Conservation (phyloP, 73 alveolate genomes). For the Symbiodinium natans region DNA sequence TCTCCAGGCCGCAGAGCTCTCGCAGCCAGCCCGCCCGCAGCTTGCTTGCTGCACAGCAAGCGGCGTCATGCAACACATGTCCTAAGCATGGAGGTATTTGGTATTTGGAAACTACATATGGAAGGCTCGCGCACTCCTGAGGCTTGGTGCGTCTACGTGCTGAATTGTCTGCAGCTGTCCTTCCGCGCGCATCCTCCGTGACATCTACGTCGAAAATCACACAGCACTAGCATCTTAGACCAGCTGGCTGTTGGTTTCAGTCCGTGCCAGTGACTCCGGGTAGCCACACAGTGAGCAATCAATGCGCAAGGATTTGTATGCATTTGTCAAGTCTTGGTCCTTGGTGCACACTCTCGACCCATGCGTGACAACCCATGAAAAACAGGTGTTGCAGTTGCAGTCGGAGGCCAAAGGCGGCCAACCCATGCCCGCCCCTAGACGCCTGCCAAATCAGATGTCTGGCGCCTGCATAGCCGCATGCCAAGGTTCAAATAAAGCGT, state of each 20-base stretch:
- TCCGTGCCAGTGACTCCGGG: constrained; percentile 1
- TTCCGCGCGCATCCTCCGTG: background rate
- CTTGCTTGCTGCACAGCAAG: constrained; percentile 50
- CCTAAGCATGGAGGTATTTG: constrained; percentile 31
- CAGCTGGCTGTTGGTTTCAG: constrained; percentile 5
- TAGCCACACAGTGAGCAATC: background rate
- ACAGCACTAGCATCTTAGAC: background rate
- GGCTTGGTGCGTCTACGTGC: too few species aligned
- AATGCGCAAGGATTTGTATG: background rate
- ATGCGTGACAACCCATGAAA: too few species aligned
- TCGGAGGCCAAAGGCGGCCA: background rate
- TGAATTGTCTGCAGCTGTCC: too few species aligned
- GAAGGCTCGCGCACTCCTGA: background rate
- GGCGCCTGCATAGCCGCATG: background rate
- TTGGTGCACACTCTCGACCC: background rate
- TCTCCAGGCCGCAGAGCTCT: background rate
- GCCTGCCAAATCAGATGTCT: background rate
- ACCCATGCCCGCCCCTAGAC: constrained; percentile 5
- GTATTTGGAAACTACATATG: background rate
- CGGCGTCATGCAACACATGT: background rate
- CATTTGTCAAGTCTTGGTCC: background rate
- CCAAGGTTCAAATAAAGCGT: constrained; percentile 4
- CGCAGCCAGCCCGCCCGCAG: constrained; percentile 19
- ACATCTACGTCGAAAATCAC: background rate
- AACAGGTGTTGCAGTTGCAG: background rate